Evolutionary conservation across 345 rosid species (phyloP), one percentile per base, ranked within the genome.

Genomic region (Hypericum androsaemum): DNA sequence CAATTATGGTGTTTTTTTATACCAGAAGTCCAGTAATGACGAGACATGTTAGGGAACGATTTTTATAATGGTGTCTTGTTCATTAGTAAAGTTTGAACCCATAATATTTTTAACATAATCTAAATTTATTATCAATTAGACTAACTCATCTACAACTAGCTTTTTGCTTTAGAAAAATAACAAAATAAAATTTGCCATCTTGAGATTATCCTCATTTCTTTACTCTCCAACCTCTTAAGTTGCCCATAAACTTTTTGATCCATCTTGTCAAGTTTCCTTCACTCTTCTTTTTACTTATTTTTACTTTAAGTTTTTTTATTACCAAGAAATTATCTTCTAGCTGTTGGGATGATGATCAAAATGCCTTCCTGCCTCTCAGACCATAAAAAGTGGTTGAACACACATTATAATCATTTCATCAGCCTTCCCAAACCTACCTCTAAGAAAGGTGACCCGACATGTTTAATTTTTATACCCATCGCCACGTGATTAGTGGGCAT

Each of bases 361-460:
- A 41, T 41, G 44, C 11, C 8, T 7, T 40, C 11, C 1, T 40
- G 7, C 11, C 7, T 41, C 12, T 41, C 44, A 7, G 12, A 41
- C 44, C 6, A n/a, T 5, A 9, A 41, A 41, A 42, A 52, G 35
- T 63, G 53, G 41, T 53, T 60, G 66, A 46, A 50, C 60, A 71
- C 57, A 67, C 55, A 46, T 53, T 54, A 46, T 58, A 65, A 41
- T 71, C 55, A 17, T 58, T 64, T 69, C 53, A 47, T 53, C 50
- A 13, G 51, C 54, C 68, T 61, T 65, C 56, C 50, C 57, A 22
- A 73, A 74, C 63, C 46, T 36, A 54, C 41, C 77, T 74, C 63
- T 48, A 62, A 54, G 72, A 76, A 68, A 22, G 32, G 82, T 68
- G 75, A 68, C 41, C 79, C 80, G 88, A 76, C 82, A 74, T 67